Evolutionary conservation across 495 filamentous ascomycete genomes (phyloP).

Genomic region (Penicillium desertorum): DNA sequence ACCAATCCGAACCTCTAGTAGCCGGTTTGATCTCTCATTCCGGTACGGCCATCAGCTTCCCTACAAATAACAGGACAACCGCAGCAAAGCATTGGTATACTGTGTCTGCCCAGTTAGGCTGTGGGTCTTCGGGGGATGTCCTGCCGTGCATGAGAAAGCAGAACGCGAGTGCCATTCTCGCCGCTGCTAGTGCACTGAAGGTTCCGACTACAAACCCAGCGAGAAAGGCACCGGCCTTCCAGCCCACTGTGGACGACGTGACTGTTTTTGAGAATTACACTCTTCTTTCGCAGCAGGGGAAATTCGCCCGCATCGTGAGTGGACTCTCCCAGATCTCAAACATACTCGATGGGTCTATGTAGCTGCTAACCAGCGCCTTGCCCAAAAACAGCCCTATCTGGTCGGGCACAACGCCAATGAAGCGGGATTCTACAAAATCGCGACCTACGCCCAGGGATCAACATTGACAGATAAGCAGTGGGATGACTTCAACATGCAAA

Average conservation of each 20-base stretch:
- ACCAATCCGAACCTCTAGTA: constrained; percentile 38
- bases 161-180: constrained; percentile 33
- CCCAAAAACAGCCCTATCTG: constrained; percentile 35
- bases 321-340: neutral
- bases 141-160: constrained; percentile 47
- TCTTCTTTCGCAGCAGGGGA: constrained; percentile 30
- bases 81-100: constrained; percentile 38
- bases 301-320: constrained; percentile 36
- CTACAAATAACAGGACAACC: constrained; percentile 29
- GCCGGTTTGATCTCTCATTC: constrained; percentile 52
- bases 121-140: constrained; percentile 24
- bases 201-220: constrained; percentile 26
- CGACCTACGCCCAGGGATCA: constrained; percentile 28
- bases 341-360: neutral
- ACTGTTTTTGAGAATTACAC: constrained; percentile 51
- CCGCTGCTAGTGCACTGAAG: constrained; percentile 27
- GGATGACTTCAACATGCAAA: constrained; percentile 40
- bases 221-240: constrained; percentile 38
- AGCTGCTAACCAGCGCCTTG: constrained; percentile 2
- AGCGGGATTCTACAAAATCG: constrained; percentile 42
- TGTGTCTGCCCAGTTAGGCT: constrained; percentile 42
- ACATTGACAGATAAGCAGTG: constrained; percentile 30
- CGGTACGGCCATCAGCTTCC: constrained; percentile 51
- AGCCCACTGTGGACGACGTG: constrained; percentile 46
- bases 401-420: constrained; percentile 50